Conservation (phyloP, 1,284 basidiomycete species). For the Ceratobasidium sp. region DNA sequence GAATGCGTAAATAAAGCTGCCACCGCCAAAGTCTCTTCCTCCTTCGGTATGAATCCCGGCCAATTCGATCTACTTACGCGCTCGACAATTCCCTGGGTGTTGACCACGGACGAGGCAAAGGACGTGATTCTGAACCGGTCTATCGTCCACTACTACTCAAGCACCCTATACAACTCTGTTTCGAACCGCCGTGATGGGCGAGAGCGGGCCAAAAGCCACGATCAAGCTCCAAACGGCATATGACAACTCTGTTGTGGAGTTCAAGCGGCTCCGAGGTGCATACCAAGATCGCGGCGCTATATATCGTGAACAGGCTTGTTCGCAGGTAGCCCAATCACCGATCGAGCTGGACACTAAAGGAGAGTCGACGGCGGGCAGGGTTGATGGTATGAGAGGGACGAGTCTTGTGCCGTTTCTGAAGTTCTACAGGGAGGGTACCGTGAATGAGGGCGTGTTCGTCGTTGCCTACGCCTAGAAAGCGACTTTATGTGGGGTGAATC, state of each 20-base stretch:
- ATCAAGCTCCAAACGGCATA: conserved; percentile 63
- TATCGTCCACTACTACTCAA: conserved; percentile 52
- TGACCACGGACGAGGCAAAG: conserved; percentile 66
- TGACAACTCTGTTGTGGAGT: conserved; percentile 76
- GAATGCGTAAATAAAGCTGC: conserved; percentile 79
- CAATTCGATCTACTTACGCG: conserved; percentile 78
- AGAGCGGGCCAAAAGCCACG: conserved; percentile 43
- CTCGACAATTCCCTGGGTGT: conserved; percentile 90
- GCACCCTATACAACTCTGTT: conserved; percentile 35
- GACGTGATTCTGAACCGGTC: conserved; percentile 61
- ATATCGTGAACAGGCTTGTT: conserved; percentile 79
- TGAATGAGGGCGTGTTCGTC: conserved; percentile 62
- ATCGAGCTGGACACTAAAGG: conserved; percentile 46
- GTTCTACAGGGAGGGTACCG: conserved; percentile 79
- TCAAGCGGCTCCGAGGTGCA: conserved; percentile 89
- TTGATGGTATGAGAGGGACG: conserved; percentile 90
- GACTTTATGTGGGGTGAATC: background rate
- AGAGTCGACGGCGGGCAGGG: conserved; percentile 62
- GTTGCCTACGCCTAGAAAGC: conserved; percentile 10
- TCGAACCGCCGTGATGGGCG: conserved; percentile 51
- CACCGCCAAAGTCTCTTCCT: conserved; percentile 64
- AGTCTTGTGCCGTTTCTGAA: conserved; percentile 86
- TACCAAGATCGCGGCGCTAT: conserved; percentile 86
- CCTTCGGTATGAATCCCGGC: conserved; percentile 90
- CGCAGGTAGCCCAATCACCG: conserved; percentile 53